phyloP scores from a whole-genome alignment of 495 filamentous ascomycete species.

The Chaetomidium leptoderma region DNA sequence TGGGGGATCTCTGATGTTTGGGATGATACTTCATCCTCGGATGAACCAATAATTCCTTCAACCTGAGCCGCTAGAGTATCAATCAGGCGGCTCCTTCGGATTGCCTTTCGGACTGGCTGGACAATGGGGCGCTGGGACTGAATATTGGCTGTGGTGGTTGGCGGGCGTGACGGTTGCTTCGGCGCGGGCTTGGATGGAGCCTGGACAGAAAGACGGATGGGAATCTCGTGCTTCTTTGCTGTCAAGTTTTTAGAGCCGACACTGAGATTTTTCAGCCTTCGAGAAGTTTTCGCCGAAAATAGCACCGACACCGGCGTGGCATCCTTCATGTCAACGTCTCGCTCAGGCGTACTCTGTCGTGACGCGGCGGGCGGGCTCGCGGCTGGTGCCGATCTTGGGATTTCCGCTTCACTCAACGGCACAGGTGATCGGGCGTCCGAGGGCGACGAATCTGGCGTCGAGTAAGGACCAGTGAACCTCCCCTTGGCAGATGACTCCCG shows the following conservation, averaged over 20 bases:
- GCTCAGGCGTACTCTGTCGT: constrained; percentile 24
- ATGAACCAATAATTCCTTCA: constrained; percentile 19
- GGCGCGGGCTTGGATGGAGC: constrained; percentile 8
- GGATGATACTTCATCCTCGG: constrained; percentile 20
- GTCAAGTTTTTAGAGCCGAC: constrained; percentile 17
- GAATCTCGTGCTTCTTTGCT: constrained; percentile 32
- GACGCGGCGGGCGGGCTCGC: constrained; percentile 5
- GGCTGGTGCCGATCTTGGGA: constrained; percentile 13
- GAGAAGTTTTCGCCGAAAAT: constrained; percentile 31
- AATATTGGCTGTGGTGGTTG: not conserved
- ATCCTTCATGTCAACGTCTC: constrained; percentile 25
- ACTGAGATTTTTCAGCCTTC: constrained; percentile 25
- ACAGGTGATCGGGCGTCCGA: constrained; percentile 14
- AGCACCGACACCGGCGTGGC: constrained; percentile 17
- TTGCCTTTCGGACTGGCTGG: constrained; percentile 28
- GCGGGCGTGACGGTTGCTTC: constrained; percentile 17
- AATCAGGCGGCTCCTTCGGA: constrained; percentile 49
- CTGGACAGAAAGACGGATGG: constrained; percentile 36
- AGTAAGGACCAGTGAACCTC: constrained; percentile 23
- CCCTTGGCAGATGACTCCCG: constrained; percentile 25
- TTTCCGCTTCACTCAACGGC: constrained; percentile 3
- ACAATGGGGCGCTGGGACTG: not conserved
- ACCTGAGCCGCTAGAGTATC: constrained; percentile 52
- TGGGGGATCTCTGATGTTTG: not conserved
- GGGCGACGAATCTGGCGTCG: constrained; percentile 31